Evolutionary conservation across 306 rosid genomes (phyloP).

Genomic region (Medicago ruthenica): DNA sequence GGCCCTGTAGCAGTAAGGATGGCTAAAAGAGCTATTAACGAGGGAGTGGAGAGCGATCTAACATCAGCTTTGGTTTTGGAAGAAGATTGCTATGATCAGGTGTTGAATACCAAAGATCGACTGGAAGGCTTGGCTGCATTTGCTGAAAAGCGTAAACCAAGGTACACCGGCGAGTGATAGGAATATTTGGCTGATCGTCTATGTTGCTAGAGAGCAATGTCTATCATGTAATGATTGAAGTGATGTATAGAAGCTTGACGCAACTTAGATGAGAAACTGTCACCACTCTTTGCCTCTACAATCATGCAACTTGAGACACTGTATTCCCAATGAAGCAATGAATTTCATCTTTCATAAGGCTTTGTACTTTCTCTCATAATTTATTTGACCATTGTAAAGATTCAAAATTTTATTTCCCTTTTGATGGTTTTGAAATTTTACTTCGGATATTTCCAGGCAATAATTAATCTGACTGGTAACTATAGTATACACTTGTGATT

Average conservation of each 20-base stretch:
- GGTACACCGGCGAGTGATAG: slow-evolving; percentile 64
- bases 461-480: too few relatives aligned
- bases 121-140: slow-evolving; percentile 89
- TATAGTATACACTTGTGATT: too few relatives aligned
- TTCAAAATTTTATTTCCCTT: too few relatives aligned
- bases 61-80: slow-evolving; percentile 64
- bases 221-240: slow-evolving; percentile 29
- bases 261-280: neutral
- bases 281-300: neutral
- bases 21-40: slow-evolving; percentile 83
- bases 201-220: slow-evolving; percentile 29
- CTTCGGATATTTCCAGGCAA: too few relatives aligned
- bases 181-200: slow-evolving; percentile 20
- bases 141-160: slow-evolving; percentile 92
- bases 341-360: neutral
- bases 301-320: slow-evolving; percentile 12
- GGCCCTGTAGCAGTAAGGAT: slow-evolving; percentile 90
- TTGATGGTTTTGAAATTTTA: too few relatives aligned
- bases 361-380: slow-evolving; percentile 13
- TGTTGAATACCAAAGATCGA: slow-evolving; percentile 75
- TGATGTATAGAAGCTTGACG: neutral
- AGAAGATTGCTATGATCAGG: slow-evolving; percentile 78
- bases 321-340: slow-evolving; percentile 33
- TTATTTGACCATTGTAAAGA: neutral
- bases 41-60: slow-evolving; percentile 68